phyloP scores from a whole-genome alignment of 1,284 basidiomycete species.

The Papiliotrema laurentii region DNA sequence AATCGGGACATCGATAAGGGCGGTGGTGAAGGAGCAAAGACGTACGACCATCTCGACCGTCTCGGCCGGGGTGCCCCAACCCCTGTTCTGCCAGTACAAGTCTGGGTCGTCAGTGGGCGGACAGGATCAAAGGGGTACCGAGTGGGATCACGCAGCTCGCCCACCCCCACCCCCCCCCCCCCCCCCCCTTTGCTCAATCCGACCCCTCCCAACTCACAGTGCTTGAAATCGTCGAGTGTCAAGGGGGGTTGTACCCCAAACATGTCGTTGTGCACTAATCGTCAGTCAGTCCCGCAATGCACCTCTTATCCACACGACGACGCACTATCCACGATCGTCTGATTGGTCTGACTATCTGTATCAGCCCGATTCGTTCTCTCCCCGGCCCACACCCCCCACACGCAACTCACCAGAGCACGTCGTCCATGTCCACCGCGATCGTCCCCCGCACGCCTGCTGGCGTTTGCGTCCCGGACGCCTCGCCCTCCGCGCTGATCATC shows the following conservation, averaged over 20 bases:
- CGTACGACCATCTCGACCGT: slow-evolving; percentile 41
- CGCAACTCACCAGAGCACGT: slow-evolving; percentile 58
- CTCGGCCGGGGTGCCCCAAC: slow-evolving; percentile 63
- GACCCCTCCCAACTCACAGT: slow-evolving; percentile 48
- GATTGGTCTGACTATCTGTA: slow-evolving; percentile 58
- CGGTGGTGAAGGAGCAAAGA: slow-evolving; percentile 1
- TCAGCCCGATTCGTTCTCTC: background rate
- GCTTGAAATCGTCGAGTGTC: slow-evolving; percentile 60
- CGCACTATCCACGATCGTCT: slow-evolving; percentile 62
- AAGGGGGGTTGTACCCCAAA: slow-evolving; percentile 56
- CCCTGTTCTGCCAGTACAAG: slow-evolving; percentile 60
- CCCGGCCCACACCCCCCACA: background rate
- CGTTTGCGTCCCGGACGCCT: background rate
- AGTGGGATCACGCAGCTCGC: too few relatives aligned
- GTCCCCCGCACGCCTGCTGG: slow-evolving; percentile 16
- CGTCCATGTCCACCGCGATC: slow-evolving; percentile 73
- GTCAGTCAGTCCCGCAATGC: background rate
- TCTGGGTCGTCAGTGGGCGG: slow-evolving; percentile 54
- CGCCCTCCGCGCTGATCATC: too few relatives aligned
- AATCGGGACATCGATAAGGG: background rate
- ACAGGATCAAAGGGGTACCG: too few relatives aligned
- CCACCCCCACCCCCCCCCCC: background rate
- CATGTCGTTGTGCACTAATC: slow-evolving; percentile 62
- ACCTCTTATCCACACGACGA: slow-evolving; percentile 10
- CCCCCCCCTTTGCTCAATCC: background rate